Base-by-base conservation (phyloP, 2,329 filamentous ascomycete species). In the Phoma sp. region DNA sequence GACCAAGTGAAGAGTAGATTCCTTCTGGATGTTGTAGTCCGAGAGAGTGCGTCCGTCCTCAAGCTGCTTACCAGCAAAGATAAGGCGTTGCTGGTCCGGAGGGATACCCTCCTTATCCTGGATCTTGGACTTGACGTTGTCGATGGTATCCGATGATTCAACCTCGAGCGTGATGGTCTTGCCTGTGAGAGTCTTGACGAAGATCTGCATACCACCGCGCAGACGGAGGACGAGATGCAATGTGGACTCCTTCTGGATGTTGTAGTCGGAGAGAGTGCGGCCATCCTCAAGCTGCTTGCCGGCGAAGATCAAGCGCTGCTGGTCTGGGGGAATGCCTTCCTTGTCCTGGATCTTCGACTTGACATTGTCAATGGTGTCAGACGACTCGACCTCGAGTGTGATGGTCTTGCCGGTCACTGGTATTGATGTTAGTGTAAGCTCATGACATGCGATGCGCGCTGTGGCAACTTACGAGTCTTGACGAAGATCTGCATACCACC, bases 61-160 rank as follows among this genome's bases (percentile, higher is more conserved):
- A 4, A 97, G 86, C 76, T 97, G 93, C 84, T 97, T 97, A 52
- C 93, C 93, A 37, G 93, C 93, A 66, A 97, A 97, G 76, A 97
- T 97, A 65, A 97, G 78, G 67, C 93, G 93, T 82, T 97, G 93
- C 79, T 98, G 93, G 74, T 97, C 93, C 10, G 93, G 93, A 39
- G 93, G 93, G 51, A 97, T 97, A 21, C 93, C 93, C 78, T 97
- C 93, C 86, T 97, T 97, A 73, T 97, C 93, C 78, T 97, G 93
- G 36, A 97, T 97, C 85, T 97, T 97, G 43, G 84, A 87, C 87
- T 97, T 97, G 32, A 97, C 93, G 59, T 96, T 96, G 82, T 96
- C 92, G 77, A 96, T 96, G 33, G 92, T 96, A 68, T 96, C 92
- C 1, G 87, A 90, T 14, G 83, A 85, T 74, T 87, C 85, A 7